Percentiles rank a stretch among this genome's conserved stretches.
Conservation (phyloP, 1,139 yeast genomes). For the Kurtzmaniella quercitrusa region DNA sequence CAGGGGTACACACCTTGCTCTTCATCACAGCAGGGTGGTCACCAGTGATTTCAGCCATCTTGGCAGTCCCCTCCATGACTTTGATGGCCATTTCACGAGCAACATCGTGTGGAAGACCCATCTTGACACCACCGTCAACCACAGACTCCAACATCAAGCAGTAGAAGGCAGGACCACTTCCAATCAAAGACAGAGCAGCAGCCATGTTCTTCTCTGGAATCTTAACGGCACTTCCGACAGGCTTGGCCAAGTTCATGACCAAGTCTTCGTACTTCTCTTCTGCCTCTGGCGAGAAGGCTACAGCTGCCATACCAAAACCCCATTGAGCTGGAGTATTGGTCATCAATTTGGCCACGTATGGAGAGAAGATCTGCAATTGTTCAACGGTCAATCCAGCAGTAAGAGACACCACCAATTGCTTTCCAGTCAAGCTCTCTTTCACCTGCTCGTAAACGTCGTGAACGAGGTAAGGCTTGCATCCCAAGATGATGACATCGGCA, state of each 20-base stretch:
- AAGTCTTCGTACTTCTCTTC: constrained; percentile 44
- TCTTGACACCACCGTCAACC: constrained; percentile 90
- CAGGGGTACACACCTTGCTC: constrained; percentile 93
- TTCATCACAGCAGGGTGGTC: constrained; percentile 90
- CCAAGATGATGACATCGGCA: constrained; percentile 73
- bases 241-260: constrained; percentile 54
- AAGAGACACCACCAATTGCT: constrained; percentile 71
- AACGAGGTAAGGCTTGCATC: constrained; percentile 82
- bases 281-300: constrained; percentile 58
- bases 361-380: constrained; percentile 53
- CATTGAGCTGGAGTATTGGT: constrained; percentile 94
- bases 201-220: constrained; percentile 91
- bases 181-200: constrained; percentile 92
- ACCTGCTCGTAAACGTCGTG: constrained; percentile 51
- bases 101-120: constrained; percentile 87
- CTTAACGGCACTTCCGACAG: constrained; percentile 69
- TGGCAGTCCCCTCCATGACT: constrained; percentile 94
- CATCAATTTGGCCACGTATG: constrained; percentile 84
- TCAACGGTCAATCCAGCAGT: constrained; percentile 90
- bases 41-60: constrained; percentile 81
- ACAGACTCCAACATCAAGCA: constrained; percentile 85
- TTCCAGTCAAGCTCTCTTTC: constrained; percentile 36
- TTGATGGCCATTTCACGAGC: constrained; percentile 92
- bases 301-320: constrained; percentile 92
- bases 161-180: constrained; percentile 96